Percentiles rank a stretch among this genome's conserved stretches.
Evolutionary conservation across 768 basidiomycete species (phyloP).

Genomic region (Psilocybe subaeruginosa): DNA sequence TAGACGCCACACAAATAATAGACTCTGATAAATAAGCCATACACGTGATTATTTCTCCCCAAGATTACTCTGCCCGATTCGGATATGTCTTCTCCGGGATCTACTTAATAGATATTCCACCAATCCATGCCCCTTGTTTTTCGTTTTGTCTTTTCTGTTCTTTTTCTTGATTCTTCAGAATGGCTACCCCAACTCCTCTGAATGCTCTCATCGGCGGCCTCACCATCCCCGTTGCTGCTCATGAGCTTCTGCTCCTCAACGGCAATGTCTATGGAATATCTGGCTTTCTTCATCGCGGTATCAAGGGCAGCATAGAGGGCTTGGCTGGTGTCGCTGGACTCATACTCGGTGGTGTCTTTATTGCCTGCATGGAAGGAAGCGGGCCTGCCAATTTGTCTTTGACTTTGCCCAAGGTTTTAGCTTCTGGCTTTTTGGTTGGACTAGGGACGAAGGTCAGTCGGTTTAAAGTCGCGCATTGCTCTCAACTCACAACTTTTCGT

Average conservation of each 20-base stretch:
- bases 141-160: conserved; percentile 1
- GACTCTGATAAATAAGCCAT: conserved; percentile 2
- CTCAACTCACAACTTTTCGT: conserved; percentile 3
- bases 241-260: conserved; percentile 55
- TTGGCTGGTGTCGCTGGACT: conserved; percentile 46
- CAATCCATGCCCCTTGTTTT: background rate
- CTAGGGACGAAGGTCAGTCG: conserved; percentile 54
- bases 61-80: background rate
- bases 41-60: conserved; percentile 5
- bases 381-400: conserved; percentile 30
- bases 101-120: background rate
- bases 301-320: conserved; percentile 47
- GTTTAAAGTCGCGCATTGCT: background rate
- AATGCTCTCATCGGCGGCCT: conserved; percentile 60
- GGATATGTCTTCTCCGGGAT: conserved; percentile 17
- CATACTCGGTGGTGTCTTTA: conserved; percentile 47
- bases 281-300: conserved; percentile 57
- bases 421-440: conserved; percentile 61
- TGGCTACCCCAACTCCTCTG: conserved; percentile 48
- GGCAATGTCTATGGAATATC: conserved; percentile 64
- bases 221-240: conserved; percentile 52
- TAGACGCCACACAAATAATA: conserved; percentile 11
- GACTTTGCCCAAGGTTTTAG: conserved; percentile 31
- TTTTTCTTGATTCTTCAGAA: conserved; percentile 18
- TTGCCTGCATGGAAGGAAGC: conserved; percentile 41